Evolutionary conservation across 2,329 filamentous ascomycete species (phyloP).

Genomic region (Sporothrix dimorphospora): DNA sequence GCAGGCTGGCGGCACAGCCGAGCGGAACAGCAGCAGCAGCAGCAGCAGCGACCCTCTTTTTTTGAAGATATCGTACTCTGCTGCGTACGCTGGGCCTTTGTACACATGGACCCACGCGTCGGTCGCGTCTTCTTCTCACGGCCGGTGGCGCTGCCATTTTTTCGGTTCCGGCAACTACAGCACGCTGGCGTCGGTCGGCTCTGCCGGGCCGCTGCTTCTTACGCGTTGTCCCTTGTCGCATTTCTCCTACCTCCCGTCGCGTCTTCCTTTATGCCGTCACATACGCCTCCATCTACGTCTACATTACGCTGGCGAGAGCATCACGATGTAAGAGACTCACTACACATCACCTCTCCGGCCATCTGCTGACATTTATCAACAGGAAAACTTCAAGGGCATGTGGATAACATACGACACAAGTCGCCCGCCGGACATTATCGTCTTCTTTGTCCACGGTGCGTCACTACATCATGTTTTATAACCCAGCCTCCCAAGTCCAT

Average conservation of each 20-base stretch:
- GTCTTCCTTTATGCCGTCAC: neutral
- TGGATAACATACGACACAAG: conserved; percentile 68
- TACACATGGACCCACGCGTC: conserved; percentile 67
- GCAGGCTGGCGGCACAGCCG: conserved; percentile 67
- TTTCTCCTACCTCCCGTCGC: neutral
- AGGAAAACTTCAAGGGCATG: conserved; percentile 59
- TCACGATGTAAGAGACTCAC: neutral
- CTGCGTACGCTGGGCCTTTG: conserved; percentile 51
- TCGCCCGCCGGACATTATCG: conserved; percentile 70
- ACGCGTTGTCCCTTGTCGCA: neutral
- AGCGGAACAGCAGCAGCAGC: neutral
- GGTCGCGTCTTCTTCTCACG: conserved; percentile 79
- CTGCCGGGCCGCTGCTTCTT: neutral
- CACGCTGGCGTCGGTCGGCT: neutral
- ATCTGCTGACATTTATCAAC: neutral
- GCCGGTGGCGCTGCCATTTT: conserved; percentile 70
- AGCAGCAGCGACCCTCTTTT: neutral
- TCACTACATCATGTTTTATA: neutral
- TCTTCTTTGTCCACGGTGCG: conserved; percentile 71
- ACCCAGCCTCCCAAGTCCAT: too few species aligned
- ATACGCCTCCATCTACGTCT: neutral
- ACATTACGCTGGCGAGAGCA: neutral
- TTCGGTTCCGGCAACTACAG: conserved; percentile 53
- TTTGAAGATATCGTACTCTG: neutral
- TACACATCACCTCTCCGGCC: neutral